Evolutionary conservation across 768 basidiomycete species (phyloP).

Genomic region (Leccinum broughii): DNA sequence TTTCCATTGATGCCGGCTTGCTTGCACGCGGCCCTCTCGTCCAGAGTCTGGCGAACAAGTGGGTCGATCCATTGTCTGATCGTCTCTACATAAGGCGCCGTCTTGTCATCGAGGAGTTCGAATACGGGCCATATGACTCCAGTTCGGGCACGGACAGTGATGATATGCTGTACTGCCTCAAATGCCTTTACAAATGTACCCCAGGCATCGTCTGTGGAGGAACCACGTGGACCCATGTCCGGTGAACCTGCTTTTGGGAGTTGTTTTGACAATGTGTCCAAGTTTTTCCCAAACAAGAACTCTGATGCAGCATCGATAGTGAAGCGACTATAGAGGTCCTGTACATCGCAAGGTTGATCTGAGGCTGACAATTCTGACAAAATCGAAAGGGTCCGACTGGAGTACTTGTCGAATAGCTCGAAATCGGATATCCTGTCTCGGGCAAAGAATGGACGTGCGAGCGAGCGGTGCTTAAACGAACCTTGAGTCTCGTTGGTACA

Average conservation of each 20-base stretch:
- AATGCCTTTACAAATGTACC: slow-evolving; percentile 53
- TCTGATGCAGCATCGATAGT: slow-evolving; percentile 72
- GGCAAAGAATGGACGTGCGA: slow-evolving; percentile 73
- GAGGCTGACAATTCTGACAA: slow-evolving; percentile 42
- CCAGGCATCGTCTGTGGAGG: slow-evolving; percentile 58
- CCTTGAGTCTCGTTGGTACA: slow-evolving; percentile 7
- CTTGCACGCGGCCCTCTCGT: slow-evolving; percentile 41
- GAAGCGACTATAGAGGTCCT: slow-evolving; percentile 69
- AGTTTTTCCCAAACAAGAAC: slow-evolving; percentile 67
- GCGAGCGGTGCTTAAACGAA: slow-evolving; percentile 54
- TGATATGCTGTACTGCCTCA: slow-evolving; percentile 39
- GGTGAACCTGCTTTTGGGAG: slow-evolving; percentile 52
- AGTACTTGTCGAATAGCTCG: slow-evolving; percentile 61
- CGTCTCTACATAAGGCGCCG: slow-evolving; percentile 33
- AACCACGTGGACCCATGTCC: slow-evolving; percentile 55
- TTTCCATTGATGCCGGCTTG: slow-evolving; percentile 39
- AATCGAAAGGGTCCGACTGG: slow-evolving; percentile 46
- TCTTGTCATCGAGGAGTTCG: slow-evolving; percentile 43
- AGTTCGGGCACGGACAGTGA: slow-evolving; percentile 35
- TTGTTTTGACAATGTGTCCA: slow-evolving; percentile 57
- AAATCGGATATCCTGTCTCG: slow-evolving; percentile 72
- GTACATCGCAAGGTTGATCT: slow-evolving; percentile 54
- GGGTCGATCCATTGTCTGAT: slow-evolving; percentile 57
- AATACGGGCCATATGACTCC: slow-evolving; percentile 45
- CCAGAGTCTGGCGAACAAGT: slow-evolving; percentile 53